Percentiles rank a stretch among this genome's conserved stretches.
Conservation (phyloP, 345 rosid genomes). For the Salix exigua region DNA sequence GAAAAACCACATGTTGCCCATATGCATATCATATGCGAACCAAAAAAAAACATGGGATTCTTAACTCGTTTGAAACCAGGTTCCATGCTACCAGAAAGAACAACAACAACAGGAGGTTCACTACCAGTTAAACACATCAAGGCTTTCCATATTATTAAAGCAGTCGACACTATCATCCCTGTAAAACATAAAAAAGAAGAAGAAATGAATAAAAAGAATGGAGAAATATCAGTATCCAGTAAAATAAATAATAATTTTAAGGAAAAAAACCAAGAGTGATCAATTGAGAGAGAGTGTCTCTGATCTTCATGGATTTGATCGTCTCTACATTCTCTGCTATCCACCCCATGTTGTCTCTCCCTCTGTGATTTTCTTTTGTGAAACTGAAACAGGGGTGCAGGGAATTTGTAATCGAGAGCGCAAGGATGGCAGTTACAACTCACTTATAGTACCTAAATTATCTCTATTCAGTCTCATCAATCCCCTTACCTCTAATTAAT, state of each 20-base stretch:
- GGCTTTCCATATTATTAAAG: conserved; percentile 72
- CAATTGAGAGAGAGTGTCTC: conserved; percentile 45
- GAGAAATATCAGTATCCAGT: too few relatives aligned
- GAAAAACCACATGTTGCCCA: neutral
- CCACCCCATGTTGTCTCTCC: conserved; percentile 17
- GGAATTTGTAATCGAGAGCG: too few relatives aligned
- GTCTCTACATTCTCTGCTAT: conserved; percentile 38
- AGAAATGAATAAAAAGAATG: neutral
- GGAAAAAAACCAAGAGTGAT: conserved; percentile 48
- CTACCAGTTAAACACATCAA: conserved; percentile 66
- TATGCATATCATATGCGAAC: neutral
- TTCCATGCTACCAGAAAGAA: conserved; percentile 75
- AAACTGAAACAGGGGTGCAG: too few relatives aligned
- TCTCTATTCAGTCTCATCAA: too few relatives aligned
- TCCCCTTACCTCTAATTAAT: too few relatives aligned
- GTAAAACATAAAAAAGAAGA: neutral
- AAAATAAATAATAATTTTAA: neutral
- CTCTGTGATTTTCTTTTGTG: neutral
- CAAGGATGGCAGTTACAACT: too few relatives aligned
- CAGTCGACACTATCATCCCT: conserved; percentile 64
- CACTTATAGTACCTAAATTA: too few relatives aligned
- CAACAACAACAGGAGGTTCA: conserved; percentile 78
- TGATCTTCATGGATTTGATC: conserved; percentile 44
- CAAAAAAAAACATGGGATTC: neutral
- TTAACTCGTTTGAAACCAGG: conserved; percentile 69